Evolutionary conservation across 2,329 filamentous ascomycete genomes (phyloP).

Genomic region (Scytalidium lignicola): DNA sequence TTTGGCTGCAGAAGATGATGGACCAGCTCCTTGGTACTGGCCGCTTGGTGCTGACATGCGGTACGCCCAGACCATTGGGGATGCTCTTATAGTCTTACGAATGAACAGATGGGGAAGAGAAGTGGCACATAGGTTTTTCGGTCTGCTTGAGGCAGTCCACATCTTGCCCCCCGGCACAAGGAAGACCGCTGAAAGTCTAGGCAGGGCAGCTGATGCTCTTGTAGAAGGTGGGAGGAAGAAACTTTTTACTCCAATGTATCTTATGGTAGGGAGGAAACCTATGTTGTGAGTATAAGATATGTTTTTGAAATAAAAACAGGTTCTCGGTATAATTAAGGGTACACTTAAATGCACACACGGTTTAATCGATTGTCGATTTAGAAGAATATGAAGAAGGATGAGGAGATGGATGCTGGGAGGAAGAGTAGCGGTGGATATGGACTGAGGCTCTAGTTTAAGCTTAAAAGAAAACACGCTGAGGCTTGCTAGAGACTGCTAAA

Average conservation of each 20-base stretch:
- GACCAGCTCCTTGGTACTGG: conserved; percentile 83
- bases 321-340: too few relatives aligned
- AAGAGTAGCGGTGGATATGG: too few relatives aligned
- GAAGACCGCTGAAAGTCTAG: conserved; percentile 89
- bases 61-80: conserved; percentile 73
- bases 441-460: too few relatives aligned
- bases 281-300: too few relatives aligned
- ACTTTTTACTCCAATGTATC: conserved; percentile 98
- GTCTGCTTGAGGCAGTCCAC: conserved; percentile 67
- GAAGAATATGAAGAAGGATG: too few relatives aligned
- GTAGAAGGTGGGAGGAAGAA: conserved; percentile 83
- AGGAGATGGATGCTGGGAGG: too few relatives aligned
- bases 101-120: conserved; percentile 85
- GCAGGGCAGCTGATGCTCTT: conserved; percentile 73
- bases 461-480: too few relatives aligned
- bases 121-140: conserved; percentile 72
- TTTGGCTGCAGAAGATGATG: conserved; percentile 65
- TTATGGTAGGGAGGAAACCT: conserved; percentile 92
- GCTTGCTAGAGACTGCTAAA: too few relatives aligned
- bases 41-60: conserved; percentile 80
- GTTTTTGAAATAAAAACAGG: too few relatives aligned
- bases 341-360: too few relatives aligned
- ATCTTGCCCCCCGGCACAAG: conserved; percentile 82
- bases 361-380: too few relatives aligned
- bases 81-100: conserved; percentile 76